Evolutionary conservation across 129 eudicot genomes (phyloP), one percentile per base, ranked within the genome.

Genomic region (Oenanthe sinensis): DNA sequence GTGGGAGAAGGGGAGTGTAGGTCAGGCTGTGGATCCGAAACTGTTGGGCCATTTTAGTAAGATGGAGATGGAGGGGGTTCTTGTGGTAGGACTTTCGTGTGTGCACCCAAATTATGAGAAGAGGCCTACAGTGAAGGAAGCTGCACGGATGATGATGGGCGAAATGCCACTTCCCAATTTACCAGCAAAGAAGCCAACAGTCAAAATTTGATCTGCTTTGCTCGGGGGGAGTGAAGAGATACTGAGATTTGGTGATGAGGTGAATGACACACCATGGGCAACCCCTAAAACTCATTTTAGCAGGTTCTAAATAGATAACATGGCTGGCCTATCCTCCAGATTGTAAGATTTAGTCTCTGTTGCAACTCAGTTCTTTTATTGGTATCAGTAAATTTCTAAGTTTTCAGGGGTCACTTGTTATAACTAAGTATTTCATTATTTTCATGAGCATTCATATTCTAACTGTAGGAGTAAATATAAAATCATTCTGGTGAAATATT

Each of bases 261-360:
- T 72, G 71, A 81, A 74, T 33, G 85, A 79, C 8, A 84, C 91
- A 22, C 90, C 92, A 0, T 92, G 97, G 97, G 84, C 90, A 20
- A 90, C 97, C 4, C 97, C 97, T 6, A 84, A 85, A 76, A 85
- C 91, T 37, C 96, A 92, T 86, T 90, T 92, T 82, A 89, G 97
- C 82, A 85, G 70, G 84, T 52, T 37, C 71, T 77, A 58, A 36
- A 2, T 45, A 42, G 19, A 24, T 11, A 74, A 72, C 39, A 46
- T 74, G 8, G 14, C 20, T 74, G 58, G 36, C 33, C 26, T 22
- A 60, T n/a, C n/a, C 67, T 60, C 14, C 39, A 24, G 22, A 74
- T 24, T 74, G 77, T 46, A 74, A 74, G 15, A 44, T 30, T n/a
- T 58, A 3, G 15, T 24, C 33, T 60, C 3, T 22, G 67, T 58